Base-by-base conservation (phyloP, 768 basidiomycete genomes). In the Hirschioporus abietinus region DNA sequence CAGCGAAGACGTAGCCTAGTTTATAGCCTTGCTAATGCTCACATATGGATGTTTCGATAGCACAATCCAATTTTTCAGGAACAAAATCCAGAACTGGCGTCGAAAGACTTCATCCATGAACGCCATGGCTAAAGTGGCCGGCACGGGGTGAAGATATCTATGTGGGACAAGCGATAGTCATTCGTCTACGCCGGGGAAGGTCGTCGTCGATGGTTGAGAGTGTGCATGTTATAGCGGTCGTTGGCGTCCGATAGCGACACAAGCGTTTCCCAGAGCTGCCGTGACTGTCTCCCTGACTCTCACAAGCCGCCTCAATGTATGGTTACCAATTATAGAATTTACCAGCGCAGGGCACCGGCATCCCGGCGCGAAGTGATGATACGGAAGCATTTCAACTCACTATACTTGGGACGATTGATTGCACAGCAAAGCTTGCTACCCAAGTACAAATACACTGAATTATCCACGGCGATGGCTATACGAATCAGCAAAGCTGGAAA, bases 51-150 rank as follows among this genome's bases (percentile, higher is more conserved):
- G 87, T 72, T 85, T 88, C 25, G 83, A 86, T 30, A 90, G 78
- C 0, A 89, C 80, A 58, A 91, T 89, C 87, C 87, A 89, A 69
- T 91, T 91, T 79, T 91, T 91, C 84, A 86, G 83, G 65, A 84
- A 82, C 24, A 91, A 75, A 1, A 84, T 85, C 3, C 76, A 74
- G 65, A 88, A 82, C 76, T 91, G 90, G 34, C 83, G 80, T 79
- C 84, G 83, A 73, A 90, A 88, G 36, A 87, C 42, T 52, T 52
- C 42, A 52, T 52, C 42, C 42, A 52, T 52, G 42, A 52, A 52
- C 42, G 42, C 42, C 42, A 52, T 52, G 12, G 42, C 8, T 3
- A 52, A 15, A 20, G 20, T 52, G 12, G 42, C 42, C 3, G 20
- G 20, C 3, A 20, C 12, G 20, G 42, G 42, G 42, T 52, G 12